Evolutionary conservation across 1,284 basidiomycete genomes (phyloP).

Genomic region (Sporisorium scitamineum): DNA sequence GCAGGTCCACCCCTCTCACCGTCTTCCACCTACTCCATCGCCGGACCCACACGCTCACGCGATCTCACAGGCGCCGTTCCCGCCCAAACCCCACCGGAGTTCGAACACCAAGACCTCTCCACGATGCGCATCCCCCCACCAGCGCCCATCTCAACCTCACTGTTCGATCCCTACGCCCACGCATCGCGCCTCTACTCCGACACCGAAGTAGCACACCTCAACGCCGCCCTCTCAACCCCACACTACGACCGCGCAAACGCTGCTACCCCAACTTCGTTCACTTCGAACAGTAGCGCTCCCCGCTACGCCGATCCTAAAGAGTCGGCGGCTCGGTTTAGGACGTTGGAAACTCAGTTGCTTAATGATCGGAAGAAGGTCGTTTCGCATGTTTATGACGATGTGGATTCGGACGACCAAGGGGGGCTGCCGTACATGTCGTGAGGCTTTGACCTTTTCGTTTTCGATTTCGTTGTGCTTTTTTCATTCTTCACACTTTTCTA

Average conservation of each 20-base stretch:
- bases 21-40: slow-evolving; percentile 18
- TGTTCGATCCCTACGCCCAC: slow-evolving; percentile 45
- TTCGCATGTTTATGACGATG: slow-evolving; percentile 10
- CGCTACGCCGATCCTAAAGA: slow-evolving; percentile 43
- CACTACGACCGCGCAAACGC: slow-evolving; percentile 7
- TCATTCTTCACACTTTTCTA: neutral
- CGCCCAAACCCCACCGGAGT: no score
- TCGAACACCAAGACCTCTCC: slow-evolving; percentile 16
- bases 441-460: slow-evolving; percentile 1
- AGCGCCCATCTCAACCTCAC: slow-evolving; percentile 21
- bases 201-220: slow-evolving; percentile 15
- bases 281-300: slow-evolving; percentile 10
- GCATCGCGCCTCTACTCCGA: slow-evolving; percentile 28
- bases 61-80: slow-evolving; percentile 23
- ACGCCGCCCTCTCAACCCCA: slow-evolving; percentile 5
- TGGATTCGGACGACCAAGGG: slow-evolving; percentile 32
- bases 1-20: slow-evolving; percentile 32
- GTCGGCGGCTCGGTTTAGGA: slow-evolving; percentile 28
- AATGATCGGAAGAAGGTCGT: slow-evolving; percentile 38
- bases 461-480: no score
- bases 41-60: slow-evolving; percentile 6
- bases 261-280: slow-evolving; percentile 16
- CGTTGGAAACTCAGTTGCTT: slow-evolving; percentile 32
- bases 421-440: slow-evolving; percentile 44
- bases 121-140: slow-evolving; percentile 35